Percentiles rank a stretch among this genome's conserved stretches.
These are phyloP conservation scores for Pontederia crassipes DNA, from an alignment of 176 grass and related monocot species.

Conservation along the genomic window DNA sequence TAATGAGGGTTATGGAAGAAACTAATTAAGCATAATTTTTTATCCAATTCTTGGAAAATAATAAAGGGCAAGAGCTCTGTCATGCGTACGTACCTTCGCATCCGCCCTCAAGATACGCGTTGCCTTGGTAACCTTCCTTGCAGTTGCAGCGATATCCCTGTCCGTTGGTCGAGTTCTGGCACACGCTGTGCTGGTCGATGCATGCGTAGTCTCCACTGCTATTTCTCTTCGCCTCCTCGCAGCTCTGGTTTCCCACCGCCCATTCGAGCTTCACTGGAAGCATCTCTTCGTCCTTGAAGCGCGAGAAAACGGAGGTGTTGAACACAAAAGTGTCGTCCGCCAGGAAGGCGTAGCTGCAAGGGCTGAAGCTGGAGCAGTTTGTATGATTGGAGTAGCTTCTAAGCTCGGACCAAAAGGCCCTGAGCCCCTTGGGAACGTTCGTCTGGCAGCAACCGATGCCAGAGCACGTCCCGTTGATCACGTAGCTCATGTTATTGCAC, in stretches of 20 bases:
- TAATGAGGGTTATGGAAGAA: too few species aligned
- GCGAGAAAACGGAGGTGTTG: background rate
- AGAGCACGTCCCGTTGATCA: constrained; percentile 1
- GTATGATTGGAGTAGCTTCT: background rate
- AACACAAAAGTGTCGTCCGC: background rate
- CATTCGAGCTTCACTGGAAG: constrained; percentile 24
- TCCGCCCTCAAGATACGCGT: background rate
- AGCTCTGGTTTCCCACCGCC: background rate
- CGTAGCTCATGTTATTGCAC: constrained; percentile 2
- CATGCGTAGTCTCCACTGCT: constrained; percentile 5
- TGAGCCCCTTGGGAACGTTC: background rate
- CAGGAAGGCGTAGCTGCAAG: background rate
- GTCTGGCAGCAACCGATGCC: constrained; percentile 23
- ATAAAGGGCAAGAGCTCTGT: too few species aligned
- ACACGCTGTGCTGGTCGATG: constrained; percentile 10
- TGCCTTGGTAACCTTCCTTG: background rate
- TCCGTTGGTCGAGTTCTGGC: background rate
- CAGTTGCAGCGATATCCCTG: constrained; percentile 25
- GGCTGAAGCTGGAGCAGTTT: background rate
- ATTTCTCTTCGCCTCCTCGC: background rate
- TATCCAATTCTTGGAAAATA: too few species aligned
- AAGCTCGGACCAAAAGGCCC: background rate
- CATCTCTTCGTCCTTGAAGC: background rate
- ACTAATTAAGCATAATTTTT: too few species aligned
- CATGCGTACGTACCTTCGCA: too few species aligned